phyloP scores from a whole-genome alignment of 2,329 filamentous ascomycete genomes.

The Byssochlamys sp. region DNA sequence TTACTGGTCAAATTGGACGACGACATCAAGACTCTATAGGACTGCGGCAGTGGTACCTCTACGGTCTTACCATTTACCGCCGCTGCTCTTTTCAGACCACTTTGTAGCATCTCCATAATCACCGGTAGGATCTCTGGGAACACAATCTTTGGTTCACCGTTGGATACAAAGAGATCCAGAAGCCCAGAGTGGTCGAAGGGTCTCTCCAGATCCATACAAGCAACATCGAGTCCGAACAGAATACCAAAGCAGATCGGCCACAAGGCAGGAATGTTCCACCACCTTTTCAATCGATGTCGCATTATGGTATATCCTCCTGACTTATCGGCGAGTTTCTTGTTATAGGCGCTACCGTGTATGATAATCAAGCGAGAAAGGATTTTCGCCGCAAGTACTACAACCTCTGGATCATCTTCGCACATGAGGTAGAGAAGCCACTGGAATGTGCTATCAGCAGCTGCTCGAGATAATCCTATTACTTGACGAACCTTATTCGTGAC shows the following conservation, averaged over 20 bases:
- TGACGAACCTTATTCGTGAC: constrained; percentile 79
- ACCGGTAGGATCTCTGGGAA: constrained; percentile 72
- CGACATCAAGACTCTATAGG: constrained; percentile 9
- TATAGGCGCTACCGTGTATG: constrained; percentile 71
- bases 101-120: constrained; percentile 77
- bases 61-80: constrained; percentile 55
- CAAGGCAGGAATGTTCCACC: constrained; percentile 76
- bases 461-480: constrained; percentile 1
- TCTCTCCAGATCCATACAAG: constrained; percentile 60
- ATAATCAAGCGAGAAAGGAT: constrained; percentile 76
- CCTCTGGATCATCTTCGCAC: constrained; percentile 72
- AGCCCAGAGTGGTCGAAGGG: constrained; percentile 67
- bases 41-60: constrained; percentile 29
- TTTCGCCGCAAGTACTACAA: constrained; percentile 69
- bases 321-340: constrained; percentile 74
- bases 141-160: constrained; percentile 53
- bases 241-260: constrained; percentile 87
- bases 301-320: constrained; percentile 81
- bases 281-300: constrained; percentile 68
- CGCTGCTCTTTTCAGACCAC: constrained; percentile 59
- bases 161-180: constrained; percentile 56
- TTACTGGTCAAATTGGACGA: constrained; percentile 8
- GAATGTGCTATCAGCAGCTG: constrained; percentile 8
- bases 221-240: constrained; percentile 74
- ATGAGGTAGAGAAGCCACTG: constrained; percentile 87